phyloP scores from a whole-genome alignment of 192 early-diverging fungal genomes.

The Oehlia diaphana region DNA sequence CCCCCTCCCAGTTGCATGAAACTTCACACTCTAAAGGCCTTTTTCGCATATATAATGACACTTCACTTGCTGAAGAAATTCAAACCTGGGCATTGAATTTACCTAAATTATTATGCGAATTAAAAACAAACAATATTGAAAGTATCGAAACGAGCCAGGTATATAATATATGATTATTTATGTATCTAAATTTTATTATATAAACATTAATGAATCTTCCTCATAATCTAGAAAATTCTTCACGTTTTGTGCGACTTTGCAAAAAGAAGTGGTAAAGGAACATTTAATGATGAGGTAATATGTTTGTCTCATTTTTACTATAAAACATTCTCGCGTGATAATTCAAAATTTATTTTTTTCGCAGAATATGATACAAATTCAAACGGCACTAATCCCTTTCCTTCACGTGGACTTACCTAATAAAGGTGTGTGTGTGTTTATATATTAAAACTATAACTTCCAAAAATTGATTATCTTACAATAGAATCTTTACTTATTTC shows the following conservation, averaged over 20 bases:
- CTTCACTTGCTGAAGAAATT: slow-evolving; percentile 31
- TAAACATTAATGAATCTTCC: neutral
- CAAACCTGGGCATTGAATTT: slow-evolving; percentile 42
- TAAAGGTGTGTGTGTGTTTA: slow-evolving; percentile 30
- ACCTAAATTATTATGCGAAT: slow-evolving; percentile 54
- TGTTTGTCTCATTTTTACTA: neutral
- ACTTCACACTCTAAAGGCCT: slow-evolving; percentile 36
- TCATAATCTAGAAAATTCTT: slow-evolving; percentile 33
- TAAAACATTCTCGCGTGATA: neutral
- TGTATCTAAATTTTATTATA: neutral
- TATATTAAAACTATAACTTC: neutral
- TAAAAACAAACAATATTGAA: slow-evolving; percentile 46
- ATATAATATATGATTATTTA: neutral
- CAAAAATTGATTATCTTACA: neutral
- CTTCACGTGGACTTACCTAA: slow-evolving; percentile 35
- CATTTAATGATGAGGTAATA: slow-evolving; percentile 36
- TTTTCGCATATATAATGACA: slow-evolving; percentile 32
- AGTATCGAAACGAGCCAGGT: slow-evolving; percentile 48
- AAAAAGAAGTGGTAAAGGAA: slow-evolving; percentile 35
- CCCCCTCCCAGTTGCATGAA: slow-evolving; percentile 27
- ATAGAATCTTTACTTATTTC: neutral
- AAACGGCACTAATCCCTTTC: slow-evolving; percentile 35
- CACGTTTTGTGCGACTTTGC: slow-evolving; percentile 38
- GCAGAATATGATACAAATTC: slow-evolving; percentile 30
- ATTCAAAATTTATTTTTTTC: neutral